Percentiles rank a stretch among this genome's conserved stretches.
Evolutionary conservation across 192 early-diverging fungal species (phyloP).

Genomic region (Diversispora epigaea): DNA sequence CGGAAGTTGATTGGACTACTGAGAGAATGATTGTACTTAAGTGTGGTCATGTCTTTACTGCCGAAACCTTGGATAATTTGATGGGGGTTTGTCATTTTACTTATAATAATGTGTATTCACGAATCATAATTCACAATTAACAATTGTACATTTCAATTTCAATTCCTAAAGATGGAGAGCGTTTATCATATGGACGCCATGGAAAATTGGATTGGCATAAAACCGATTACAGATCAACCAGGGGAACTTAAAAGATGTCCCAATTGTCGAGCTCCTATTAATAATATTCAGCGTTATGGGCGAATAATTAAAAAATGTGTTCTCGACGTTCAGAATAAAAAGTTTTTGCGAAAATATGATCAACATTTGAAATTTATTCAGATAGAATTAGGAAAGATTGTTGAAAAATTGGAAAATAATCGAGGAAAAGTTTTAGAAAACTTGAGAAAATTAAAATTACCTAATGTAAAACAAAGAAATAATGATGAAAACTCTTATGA

Average conservation of each 20-base stretch:
- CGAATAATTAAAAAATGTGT: too few relatives aligned
- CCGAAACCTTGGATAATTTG: conserved; percentile 50
- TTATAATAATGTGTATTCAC: conserved; percentile 45
- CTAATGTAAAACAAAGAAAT: too few relatives aligned
- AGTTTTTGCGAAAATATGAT: conserved; percentile 21
- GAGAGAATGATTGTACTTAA: conserved; percentile 51
- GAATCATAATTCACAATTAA: neutral
- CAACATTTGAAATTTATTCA: neutral
- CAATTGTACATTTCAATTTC: neutral
- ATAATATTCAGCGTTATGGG: too few relatives aligned
- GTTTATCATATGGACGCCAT: neutral
- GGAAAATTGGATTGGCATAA: neutral
- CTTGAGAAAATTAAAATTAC: too few relatives aligned
- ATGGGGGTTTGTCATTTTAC: too few relatives aligned
- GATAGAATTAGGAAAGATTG: neutral
- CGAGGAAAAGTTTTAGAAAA: conserved; percentile 10
- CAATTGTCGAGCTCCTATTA: too few relatives aligned
- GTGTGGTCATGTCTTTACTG: conserved; percentile 53
- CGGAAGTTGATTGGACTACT: conserved; percentile 38
- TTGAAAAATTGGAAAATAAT: neutral
- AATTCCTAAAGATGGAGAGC: neutral
- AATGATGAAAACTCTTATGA: neutral
- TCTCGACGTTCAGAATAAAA: conserved; percentile 29
- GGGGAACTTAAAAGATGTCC: too few relatives aligned
- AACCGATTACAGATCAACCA: conserved; percentile 11